phyloP scores from a whole-genome alignment of 2,329 filamentous ascomycete species.

The Aspergillus luchuensis region DNA sequence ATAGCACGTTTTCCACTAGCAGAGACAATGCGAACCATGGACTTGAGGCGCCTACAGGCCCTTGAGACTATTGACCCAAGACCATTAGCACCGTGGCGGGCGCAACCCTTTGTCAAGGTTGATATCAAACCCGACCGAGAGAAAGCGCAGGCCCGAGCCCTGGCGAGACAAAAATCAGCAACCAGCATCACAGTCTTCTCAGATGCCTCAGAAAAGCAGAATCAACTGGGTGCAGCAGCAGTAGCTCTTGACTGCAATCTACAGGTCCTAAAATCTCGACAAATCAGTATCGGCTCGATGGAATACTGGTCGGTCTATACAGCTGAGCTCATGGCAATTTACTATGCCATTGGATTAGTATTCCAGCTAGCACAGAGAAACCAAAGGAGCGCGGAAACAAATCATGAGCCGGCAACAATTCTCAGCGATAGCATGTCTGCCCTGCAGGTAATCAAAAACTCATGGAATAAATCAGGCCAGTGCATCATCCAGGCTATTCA shows the following conservation, averaged over 20 bases:
- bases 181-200: conserved; percentile 20
- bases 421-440: conserved; percentile 22
- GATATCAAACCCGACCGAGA: conserved; percentile 25
- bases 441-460: conserved; percentile 20
- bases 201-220: conserved; percentile 22
- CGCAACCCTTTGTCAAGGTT: conserved; percentile 24
- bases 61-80: conserved; percentile 29
- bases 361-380: too few relatives aligned
- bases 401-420: conserved; percentile 11
- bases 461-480: conserved; percentile 21
- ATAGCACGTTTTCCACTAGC: too few relatives aligned
- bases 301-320: conserved; percentile 19
- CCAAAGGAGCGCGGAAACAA: neutral
- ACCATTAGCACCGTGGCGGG: conserved; percentile 24
- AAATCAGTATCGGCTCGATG: conserved; percentile 14
- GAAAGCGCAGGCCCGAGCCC: conserved; percentile 10
- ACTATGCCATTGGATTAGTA: conserved; percentile 15
- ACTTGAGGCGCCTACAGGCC: too few relatives aligned
- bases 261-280: conserved; percentile 9
- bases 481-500: conserved; percentile 22
- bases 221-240: conserved; percentile 11
- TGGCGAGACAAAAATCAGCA: conserved; percentile 5
- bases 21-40: too few relatives aligned
- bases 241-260: conserved; percentile 13
- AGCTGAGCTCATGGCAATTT: conserved; percentile 19